Percentiles rank a stretch among this genome's conserved stretches.
Conservation (phyloP, 495 filamentous ascomycete genomes). For the Penicillium daleae region DNA sequence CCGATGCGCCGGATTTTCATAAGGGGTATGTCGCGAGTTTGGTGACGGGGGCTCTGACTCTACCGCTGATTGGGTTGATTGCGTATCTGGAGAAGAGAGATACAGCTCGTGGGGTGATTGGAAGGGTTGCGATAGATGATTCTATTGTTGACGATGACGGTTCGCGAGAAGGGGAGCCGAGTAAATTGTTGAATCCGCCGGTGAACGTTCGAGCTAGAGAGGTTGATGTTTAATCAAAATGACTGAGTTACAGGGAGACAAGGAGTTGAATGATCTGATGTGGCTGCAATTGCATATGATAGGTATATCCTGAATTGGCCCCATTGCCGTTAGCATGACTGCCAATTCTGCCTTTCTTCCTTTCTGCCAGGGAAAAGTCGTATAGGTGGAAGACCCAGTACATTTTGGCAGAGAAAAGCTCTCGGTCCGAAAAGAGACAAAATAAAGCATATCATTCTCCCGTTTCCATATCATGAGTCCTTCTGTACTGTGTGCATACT, state of each 20-base stretch:
- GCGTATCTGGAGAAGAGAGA: constrained; percentile 37
- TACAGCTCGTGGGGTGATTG: constrained; percentile 32
- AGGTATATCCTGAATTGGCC: too few species aligned
- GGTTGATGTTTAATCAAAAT: constrained; percentile 1
- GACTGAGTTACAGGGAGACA: not conserved
- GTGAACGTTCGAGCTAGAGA: constrained; percentile 6
- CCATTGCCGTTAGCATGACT: too few species aligned
- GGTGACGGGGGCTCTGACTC: constrained; percentile 35
- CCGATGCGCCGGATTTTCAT: constrained; percentile 37
- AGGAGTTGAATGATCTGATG: not conserved
- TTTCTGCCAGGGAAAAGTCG: too few species aligned
- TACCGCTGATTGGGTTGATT: constrained; percentile 36
- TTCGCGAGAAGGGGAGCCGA: constrained; percentile 4
- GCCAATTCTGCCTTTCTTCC: too few species aligned
- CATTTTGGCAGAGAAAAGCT: too few species aligned
- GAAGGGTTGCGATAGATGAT: constrained; percentile 13
- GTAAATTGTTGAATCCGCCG: not conserved
- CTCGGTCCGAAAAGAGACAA: too few species aligned
- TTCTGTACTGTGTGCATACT: too few species aligned
- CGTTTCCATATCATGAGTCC: too few species aligned
- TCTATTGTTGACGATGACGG: not conserved
- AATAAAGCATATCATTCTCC: too few species aligned
- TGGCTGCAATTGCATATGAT: too few species aligned
- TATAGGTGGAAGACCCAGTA: too few species aligned
- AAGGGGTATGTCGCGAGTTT: constrained; percentile 43